Evolutionary conservation across 2,329 filamentous ascomycete species (phyloP).

Genomic region (Beauveria rudraprayagi): DNA sequence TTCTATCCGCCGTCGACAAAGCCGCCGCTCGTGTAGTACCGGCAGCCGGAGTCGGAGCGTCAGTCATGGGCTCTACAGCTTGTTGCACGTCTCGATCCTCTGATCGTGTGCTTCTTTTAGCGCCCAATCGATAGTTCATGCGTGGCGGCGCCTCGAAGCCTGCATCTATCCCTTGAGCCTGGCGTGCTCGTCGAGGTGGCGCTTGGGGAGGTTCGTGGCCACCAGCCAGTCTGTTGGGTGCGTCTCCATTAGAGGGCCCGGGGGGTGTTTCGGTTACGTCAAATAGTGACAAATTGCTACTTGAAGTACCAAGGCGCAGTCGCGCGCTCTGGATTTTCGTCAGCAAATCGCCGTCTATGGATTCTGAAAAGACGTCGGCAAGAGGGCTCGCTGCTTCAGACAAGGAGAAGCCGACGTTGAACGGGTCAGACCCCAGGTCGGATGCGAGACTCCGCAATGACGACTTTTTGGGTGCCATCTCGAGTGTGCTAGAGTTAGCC

Average conservation of each 20-base stretch:
- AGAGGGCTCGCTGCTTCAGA: conserved; percentile 36
- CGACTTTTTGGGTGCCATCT: conserved; percentile 34
- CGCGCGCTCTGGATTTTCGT: conserved; percentile 46
- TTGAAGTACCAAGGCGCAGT: conserved; percentile 34
- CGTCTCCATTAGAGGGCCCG: conserved; percentile 16
- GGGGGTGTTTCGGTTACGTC: conserved; percentile 58
- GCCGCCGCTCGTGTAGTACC: conserved; percentile 31
- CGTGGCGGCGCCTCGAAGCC: conserved; percentile 54
- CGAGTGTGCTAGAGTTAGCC: conserved; percentile 24
- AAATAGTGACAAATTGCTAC: conserved; percentile 30
- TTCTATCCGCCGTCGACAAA: conserved; percentile 54
- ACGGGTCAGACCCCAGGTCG: conserved; percentile 40
- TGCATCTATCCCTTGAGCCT: conserved; percentile 43
- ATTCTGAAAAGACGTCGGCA: conserved; percentile 32
- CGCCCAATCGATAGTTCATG: conserved; percentile 49
- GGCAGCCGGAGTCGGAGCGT: conserved; percentile 29
- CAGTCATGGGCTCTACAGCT: conserved; percentile 31
- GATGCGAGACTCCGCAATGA: conserved; percentile 29
- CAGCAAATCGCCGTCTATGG: conserved; percentile 47
- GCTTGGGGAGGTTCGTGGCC: conserved; percentile 42
- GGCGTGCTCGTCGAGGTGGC: conserved; percentile 45
- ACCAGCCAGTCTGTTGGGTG: conserved; percentile 16
- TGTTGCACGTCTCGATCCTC: conserved; percentile 29
- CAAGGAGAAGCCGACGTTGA: conserved; percentile 37
- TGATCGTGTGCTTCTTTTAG: conserved; percentile 32